Percentiles rank a stretch among this genome's conserved stretches.
Evolutionary conservation across 2,329 filamentous ascomycete genomes (phyloP).

Genomic region (Pestalotiopsis sp.): DNA sequence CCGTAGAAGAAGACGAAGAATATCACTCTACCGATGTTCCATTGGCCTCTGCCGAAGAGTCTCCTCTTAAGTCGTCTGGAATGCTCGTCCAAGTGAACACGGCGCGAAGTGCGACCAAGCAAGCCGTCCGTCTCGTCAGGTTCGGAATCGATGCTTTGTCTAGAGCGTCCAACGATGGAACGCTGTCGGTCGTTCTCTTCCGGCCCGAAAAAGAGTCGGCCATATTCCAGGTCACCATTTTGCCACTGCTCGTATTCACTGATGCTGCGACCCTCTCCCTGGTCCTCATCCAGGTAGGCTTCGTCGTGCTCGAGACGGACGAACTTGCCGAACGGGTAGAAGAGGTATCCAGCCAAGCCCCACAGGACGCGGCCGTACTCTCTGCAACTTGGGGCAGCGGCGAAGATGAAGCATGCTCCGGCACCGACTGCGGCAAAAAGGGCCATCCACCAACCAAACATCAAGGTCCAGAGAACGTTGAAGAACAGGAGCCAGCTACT

Average conservation of each 20-base stretch:
- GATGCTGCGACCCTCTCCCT: constrained; percentile 94
- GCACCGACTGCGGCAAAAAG: constrained; percentile 75
- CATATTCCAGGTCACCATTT: constrained; percentile 93
- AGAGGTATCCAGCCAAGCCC: constrained; percentile 82
- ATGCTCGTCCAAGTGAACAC: constrained; percentile 45
- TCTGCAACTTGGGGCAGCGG: constrained; percentile 75
- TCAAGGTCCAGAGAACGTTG: constrained; percentile 86
- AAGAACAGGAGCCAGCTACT: constrained; percentile 83
- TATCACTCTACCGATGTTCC: constrained; percentile 91
- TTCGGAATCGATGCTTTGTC: constrained; percentile 85
- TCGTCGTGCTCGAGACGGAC: constrained; percentile 93
- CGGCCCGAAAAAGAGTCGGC: constrained; percentile 93
- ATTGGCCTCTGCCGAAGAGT: constrained; percentile 92
- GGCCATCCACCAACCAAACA: constrained; percentile 97
- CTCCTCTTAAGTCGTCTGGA: constrained; percentile 69
- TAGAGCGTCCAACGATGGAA: constrained; percentile 82
- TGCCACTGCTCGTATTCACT: constrained; percentile 99
- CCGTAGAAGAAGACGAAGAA: constrained; percentile 98
- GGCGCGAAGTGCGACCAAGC: constrained; percentile 64
- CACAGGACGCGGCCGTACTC: constrained; percentile 87
- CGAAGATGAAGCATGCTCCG: constrained; percentile 76
- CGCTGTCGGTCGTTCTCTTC: constrained; percentile 56
- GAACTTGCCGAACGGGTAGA: constrained; percentile 97
- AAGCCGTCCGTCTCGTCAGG: constrained; percentile 88
- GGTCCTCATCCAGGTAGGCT: constrained; percentile 90